These are phyloP conservation scores for Cryphonectria japonica DNA, from an alignment of 2,329 filamentous ascomycete genomes.

Conservation along the genomic window DNA sequence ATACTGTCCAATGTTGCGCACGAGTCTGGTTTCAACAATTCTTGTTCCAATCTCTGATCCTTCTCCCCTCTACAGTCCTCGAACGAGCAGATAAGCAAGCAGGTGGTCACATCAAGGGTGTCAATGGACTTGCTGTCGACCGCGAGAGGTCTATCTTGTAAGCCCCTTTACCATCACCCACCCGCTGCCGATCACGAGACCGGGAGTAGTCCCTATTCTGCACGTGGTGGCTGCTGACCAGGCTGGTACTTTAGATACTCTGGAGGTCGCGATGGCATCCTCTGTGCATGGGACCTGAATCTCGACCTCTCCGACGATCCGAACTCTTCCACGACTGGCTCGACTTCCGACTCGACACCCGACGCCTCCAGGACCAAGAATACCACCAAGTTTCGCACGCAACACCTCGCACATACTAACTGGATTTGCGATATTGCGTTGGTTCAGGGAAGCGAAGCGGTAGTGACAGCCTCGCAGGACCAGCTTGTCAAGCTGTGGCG, in stretches of 20 bases:
- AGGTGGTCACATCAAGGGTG: constrained; percentile 88
- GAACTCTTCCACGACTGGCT: constrained; percentile 32
- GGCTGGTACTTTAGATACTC: constrained; percentile 70
- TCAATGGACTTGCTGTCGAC: constrained; percentile 93
- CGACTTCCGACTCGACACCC: constrained; percentile 34
- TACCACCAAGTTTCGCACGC: constrained; percentile 62
- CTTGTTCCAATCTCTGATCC: constrained; percentile 29
- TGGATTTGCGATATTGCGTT: constrained; percentile 95
- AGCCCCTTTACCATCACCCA: constrained; percentile 41
- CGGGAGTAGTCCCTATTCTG: not conserved
- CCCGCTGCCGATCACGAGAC: not conserved
- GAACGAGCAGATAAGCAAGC: constrained; percentile 61
- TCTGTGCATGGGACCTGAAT: constrained; percentile 93
- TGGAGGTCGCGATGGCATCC: constrained; percentile 89
- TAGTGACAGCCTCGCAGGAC: constrained; percentile 92
- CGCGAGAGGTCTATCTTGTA: constrained; percentile 82
- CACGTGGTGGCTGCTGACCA: constrained; percentile 32
- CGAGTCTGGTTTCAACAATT: constrained; percentile 9
- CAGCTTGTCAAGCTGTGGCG: constrained; percentile 93
- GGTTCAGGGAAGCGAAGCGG: constrained; percentile 74
- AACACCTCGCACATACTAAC: constrained; percentile 80
- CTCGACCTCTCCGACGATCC: constrained; percentile 58
- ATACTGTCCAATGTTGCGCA: constrained; percentile 13
- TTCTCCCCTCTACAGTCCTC: constrained; percentile 50
- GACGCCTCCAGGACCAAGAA: constrained; percentile 45